Base-by-base conservation (phyloP, 164 flowering plant species). In the Malania oleifera region DNA sequence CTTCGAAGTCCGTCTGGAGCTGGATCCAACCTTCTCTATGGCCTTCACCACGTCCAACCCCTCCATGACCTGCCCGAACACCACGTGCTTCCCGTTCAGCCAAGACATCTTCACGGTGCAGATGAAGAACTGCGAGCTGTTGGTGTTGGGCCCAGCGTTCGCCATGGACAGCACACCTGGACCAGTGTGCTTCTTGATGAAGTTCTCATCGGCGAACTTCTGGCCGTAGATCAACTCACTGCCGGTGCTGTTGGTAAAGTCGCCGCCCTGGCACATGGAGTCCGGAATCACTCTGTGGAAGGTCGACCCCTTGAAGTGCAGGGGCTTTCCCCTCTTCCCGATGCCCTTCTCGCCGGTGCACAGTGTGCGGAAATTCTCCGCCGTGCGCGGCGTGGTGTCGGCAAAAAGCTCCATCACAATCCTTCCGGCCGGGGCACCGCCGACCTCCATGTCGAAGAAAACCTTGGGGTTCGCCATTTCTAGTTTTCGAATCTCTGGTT, bases 331-430 rank as follows among this genome's bases (percentile, higher is more conserved):
- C 69, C 56, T 28, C n/a, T 54, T 62, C 13, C 87, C 87, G 31
- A 40, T 63, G 22, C 89, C 93, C 60, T 85, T 88, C 86, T 84
- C 92, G 19, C 93, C 91, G 19, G 92, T 86, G 84, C 89, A 88
- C 61, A 85, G 88, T 0, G 92, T 88, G 2, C 90, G 80, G 84
- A 85, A 88, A 72, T 83, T 85, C 78, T 85, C 91, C 9, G 84
- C 86, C 24, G 96, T 85, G 20, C 71, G 68, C 0, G 91, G 91
- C 0, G 65, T 62, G 0, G 54, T 57, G 60, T 87, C 91, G 5
- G 84, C 83, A 72, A 9, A 87, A 29, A 87, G 89, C 76, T 87
- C 95, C 82, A 87, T 87, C 31, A 87, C 77, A 73, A 87, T 76
- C 31, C 89, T 67, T 13, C 91, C 91, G 43, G 75, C 79, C 0